These are phyloP conservation scores for Uronychia binucleata DNA, from an alignment of 73 alveolate species.

Conservation along the genomic window DNA sequence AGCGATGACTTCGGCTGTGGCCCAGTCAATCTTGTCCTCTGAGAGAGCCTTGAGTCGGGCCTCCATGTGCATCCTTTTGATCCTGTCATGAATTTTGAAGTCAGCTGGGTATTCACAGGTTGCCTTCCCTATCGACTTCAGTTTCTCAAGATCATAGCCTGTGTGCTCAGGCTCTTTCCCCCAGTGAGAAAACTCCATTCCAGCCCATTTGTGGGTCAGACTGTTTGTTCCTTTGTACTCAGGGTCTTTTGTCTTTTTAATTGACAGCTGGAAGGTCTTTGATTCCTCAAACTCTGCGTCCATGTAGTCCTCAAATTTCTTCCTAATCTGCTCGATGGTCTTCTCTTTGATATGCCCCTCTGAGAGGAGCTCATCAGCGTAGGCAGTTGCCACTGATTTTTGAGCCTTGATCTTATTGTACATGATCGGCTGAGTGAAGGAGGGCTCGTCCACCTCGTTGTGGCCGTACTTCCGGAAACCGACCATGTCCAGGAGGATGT, in stretches of 20 bases:
- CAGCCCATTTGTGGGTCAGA: slow-evolving; percentile 77
- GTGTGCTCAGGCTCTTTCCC: slow-evolving; percentile 63
- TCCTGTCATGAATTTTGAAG: slow-evolving; percentile 68
- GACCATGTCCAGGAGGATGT: slow-evolving; percentile 74
- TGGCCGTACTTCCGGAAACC: slow-evolving; percentile 85
- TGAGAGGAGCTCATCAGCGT: slow-evolving; percentile 55
- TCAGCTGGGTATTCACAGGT: slow-evolving; percentile 64
- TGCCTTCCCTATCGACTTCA: slow-evolving; percentile 61
- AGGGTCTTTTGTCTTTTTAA: slow-evolving; percentile 55
- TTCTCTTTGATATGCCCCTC: slow-evolving; percentile 58
- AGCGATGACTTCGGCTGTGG: slow-evolving; percentile 91
- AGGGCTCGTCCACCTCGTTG: slow-evolving; percentile 85
- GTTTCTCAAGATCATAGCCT: slow-evolving; percentile 46
- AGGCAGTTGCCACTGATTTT: slow-evolving; percentile 60
- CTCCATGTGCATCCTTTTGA: slow-evolving; percentile 68
- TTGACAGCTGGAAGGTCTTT: slow-evolving; percentile 45
- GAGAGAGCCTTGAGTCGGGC: slow-evolving; percentile 55
- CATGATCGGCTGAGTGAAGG: slow-evolving; percentile 82
- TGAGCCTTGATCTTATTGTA: slow-evolving; percentile 60
- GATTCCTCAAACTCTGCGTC: slow-evolving; percentile 74
- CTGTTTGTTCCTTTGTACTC: slow-evolving; percentile 66
- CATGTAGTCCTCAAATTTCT: slow-evolving; percentile 47
- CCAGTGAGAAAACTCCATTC: slow-evolving; percentile 59
- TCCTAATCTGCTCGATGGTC: slow-evolving; percentile 56
- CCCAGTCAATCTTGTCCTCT: slow-evolving; percentile 75